Base-by-base conservation (phyloP, 2,329 filamentous ascomycete species). In the Nigrospora oryzae region DNA sequence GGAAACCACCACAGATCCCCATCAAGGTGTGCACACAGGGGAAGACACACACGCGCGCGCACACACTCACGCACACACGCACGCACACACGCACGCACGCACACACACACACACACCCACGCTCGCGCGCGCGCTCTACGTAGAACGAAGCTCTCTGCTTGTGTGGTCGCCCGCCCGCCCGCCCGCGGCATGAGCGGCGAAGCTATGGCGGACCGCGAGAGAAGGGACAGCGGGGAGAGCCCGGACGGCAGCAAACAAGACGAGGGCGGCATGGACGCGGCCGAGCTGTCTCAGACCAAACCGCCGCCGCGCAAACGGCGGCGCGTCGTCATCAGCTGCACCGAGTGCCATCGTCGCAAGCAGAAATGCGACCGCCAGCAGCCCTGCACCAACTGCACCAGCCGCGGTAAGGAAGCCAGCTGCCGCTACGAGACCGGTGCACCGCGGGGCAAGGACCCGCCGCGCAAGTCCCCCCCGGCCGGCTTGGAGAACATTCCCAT, bases 291-390 rank as follows among this genome's bases (percentile, higher is more conserved):
- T 28, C 32, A 23, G 14, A 41, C 47, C 30, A 64, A 61, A 49
- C 64, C 60, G 36, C 69, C 71, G 15, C 68, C 71, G 5, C 70
- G 74, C 45, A 82, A 82, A 61, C 68, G 79, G 51, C 71, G 75
- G 54, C 70, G 79, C 35, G 67, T 78, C 36, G 76, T 82, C 38
- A 78, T 83, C 46, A 81, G 77, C 8, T 83, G 79, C 53, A 78
- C 73, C 11, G 79, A 83, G 56, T 83, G 79, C 52, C 79, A 83
- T 59, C 68, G 79, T 49, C 69, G 79, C 48, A 83, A 83, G 56
- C 77, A 81, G 56, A 79, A 79, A 71, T 83, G 79, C 58, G 77
- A 83, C 56, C 71, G 79, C 47, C 69, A 73, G 48, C 65, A 74
- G 48, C 79, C 79, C 2, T 82, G 79, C 58, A 70, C 71, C 39